A percentile compares a stretch with the other conserved stretches of the same genome.
These are phyloP conservation scores for Xanthoconium separans DNA, from an alignment of 1,284 basidiomycete species.

Conservation along the genomic window DNA sequence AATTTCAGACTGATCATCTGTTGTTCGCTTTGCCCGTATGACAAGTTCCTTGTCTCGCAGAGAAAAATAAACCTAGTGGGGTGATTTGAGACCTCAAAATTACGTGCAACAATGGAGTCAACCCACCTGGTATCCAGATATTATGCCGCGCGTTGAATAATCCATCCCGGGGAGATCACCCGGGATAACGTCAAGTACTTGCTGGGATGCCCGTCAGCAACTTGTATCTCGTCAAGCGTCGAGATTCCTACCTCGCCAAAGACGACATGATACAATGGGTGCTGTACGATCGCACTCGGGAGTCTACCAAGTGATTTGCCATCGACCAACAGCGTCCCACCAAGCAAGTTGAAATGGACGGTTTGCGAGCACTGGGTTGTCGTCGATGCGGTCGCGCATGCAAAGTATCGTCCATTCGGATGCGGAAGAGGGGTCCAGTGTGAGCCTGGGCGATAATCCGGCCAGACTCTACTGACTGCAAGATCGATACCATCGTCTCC, in stretches of 20 bases:
- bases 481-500: constrained; percentile 30
- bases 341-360: constrained; percentile 41
- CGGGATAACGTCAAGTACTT: constrained; percentile 38
- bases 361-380: constrained; percentile 10
- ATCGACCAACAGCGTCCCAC: constrained; percentile 42
- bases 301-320: constrained; percentile 41
- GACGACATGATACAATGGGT: constrained; percentile 36
- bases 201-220: constrained; percentile 22
- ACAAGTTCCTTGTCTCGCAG: constrained; percentile 26
- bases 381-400: constrained; percentile 18
- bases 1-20: not conserved
- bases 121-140: constrained; percentile 26
- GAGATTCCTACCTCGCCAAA: constrained; percentile 27
- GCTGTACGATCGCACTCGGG: constrained; percentile 32
- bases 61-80: constrained; percentile 32
- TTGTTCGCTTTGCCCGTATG: constrained; percentile 27
- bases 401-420: constrained; percentile 40
- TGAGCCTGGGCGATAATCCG: constrained; percentile 29
- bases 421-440: constrained; percentile 31
- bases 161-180: constrained; percentile 36
- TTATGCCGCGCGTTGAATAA: constrained; percentile 30
- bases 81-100: not conserved
- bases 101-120: not conserved
- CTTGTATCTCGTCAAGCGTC: not conserved
- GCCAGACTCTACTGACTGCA: constrained; percentile 39